Percentiles rank a stretch among this genome's conserved stretches.
Evolutionary conservation across 148 eudicot genomes (phyloP).

Genomic region (Persicaria maculosa): DNA sequence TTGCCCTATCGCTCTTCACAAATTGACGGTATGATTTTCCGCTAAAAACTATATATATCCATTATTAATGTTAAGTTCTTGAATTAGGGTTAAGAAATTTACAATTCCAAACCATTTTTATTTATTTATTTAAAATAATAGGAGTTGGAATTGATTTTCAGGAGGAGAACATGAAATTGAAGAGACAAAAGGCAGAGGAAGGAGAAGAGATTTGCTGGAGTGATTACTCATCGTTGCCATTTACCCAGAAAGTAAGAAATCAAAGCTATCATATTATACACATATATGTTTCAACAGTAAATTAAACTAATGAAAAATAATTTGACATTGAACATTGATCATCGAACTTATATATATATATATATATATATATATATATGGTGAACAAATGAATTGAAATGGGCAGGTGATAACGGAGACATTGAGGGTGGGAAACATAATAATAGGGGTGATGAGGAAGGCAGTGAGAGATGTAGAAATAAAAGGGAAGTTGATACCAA

Average conservation of each 20-base stretch:
- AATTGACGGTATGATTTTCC: constrained; percentile 47
- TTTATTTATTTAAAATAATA: too few species aligned
- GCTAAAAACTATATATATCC: too few species aligned
- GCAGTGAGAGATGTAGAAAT: constrained; percentile 84
- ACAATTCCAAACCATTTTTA: too few species aligned
- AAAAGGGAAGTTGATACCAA: constrained; percentile 72
- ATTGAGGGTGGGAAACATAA: constrained; percentile 71
- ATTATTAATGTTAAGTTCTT: too few species aligned
- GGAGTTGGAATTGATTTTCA: constrained; percentile 13
- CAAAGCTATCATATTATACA: background rate
- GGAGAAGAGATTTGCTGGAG: constrained; percentile 59
- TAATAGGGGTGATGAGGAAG: constrained; percentile 75
- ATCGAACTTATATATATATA: background rate
- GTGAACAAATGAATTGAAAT: too few species aligned
- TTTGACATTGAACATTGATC: background rate
- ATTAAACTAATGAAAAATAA: too few species aligned
- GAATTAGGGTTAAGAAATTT: too few species aligned
- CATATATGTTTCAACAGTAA: background rate
- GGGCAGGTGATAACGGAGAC: constrained; percentile 87
- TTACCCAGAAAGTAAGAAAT: constrained; percentile 65
- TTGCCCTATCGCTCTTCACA: constrained; percentile 64
- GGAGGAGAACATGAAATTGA: constrained; percentile 77
- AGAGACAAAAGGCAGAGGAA: constrained; percentile 41
- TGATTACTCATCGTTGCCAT: constrained; percentile 67
- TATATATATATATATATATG: too few species aligned